A percentile compares a stretch with the other conserved stretches of the same genome.
These are phyloP conservation scores for Alternaria longipes DNA, from an alignment of 2,329 filamentous ascomycete genomes.

Conservation along the genomic window DNA sequence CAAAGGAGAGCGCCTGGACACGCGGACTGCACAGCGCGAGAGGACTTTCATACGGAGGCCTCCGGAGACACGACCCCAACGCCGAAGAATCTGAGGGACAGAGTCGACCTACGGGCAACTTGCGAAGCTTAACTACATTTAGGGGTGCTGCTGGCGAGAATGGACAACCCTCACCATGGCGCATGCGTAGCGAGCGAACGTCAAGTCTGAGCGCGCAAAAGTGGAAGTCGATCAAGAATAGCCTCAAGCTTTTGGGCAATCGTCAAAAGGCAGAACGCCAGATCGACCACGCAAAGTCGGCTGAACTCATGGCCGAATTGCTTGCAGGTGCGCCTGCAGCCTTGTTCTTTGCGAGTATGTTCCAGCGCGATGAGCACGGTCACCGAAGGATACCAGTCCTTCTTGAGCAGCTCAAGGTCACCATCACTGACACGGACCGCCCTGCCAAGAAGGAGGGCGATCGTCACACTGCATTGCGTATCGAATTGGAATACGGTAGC, in stretches of 20 bases:
- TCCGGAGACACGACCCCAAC: conserved; percentile 47
- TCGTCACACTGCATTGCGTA: conserved; percentile 85
- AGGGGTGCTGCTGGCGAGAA: conserved; percentile 50
- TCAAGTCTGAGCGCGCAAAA: conserved; percentile 71
- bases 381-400: conserved; percentile 95
- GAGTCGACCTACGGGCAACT: conserved; percentile 52
- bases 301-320: conserved; percentile 94
- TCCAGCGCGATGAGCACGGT: conserved; percentile 94
- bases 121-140: conserved; percentile 59
- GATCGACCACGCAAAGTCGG: conserved; percentile 93
- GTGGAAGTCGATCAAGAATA: conserved; percentile 94
- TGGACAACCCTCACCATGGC: conserved; percentile 53
- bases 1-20: conserved; percentile 57
- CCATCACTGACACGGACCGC: conserved; percentile 79
- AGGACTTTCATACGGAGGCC: conserved; percentile 57
- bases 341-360: conserved; percentile 95
- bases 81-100: conserved; percentile 41
- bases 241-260: conserved; percentile 78
- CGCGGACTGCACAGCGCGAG: conserved; percentile 58
- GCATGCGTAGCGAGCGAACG: conserved; percentile 57
- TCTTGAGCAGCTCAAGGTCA: conserved; percentile 91
- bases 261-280: conserved; percentile 83
- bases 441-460: conserved; percentile 51
- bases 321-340: conserved; percentile 92
- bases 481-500: conserved; percentile 95